A percentile compares a stretch with the other conserved stretches of the same genome.
Conservation (phyloP, 176 grass and related monocot genomes). For the Neostapfia colusana region DNA sequence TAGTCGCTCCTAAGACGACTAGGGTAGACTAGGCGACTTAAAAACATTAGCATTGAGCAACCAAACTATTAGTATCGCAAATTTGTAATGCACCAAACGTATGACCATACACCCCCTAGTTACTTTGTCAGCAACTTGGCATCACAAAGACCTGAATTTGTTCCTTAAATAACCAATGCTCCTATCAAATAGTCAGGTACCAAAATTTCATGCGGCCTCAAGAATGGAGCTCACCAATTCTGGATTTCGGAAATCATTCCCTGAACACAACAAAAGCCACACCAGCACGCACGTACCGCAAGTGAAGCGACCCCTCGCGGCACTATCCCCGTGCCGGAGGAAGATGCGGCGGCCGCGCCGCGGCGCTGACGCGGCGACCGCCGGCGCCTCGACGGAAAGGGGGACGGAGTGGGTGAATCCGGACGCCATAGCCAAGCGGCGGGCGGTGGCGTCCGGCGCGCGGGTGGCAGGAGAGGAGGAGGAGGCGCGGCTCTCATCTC, state of each 20-base stretch:
- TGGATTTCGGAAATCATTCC: neutral
- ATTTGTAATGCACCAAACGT: neutral
- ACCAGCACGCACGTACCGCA: conserved; percentile 46
- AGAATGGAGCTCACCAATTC: no score
- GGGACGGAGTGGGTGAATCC: conserved; percentile 43
- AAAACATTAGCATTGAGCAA: neutral
- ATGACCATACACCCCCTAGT: neutral
- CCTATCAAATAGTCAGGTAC: neutral
- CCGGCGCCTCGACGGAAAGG: conserved; percentile 39
- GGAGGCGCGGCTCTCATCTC: conserved; percentile 42
- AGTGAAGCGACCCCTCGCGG: conserved; percentile 47
- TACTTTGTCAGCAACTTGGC: neutral
- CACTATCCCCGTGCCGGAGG: conserved; percentile 79
- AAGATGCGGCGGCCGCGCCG: conserved; percentile 65
- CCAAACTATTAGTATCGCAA: neutral
- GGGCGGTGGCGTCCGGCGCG: neutral
- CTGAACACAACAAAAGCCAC: neutral
- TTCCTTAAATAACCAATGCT: neutral
- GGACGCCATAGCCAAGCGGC: conserved; percentile 22
- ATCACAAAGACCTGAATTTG: neutral
- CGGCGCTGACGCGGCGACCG: neutral
- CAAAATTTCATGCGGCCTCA: no score
- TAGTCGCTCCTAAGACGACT: no score
- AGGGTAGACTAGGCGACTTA: no score
- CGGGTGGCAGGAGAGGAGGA: conserved; percentile 14